These are phyloP conservation scores for Trebouxia sp. DNA, from an alignment of 139 green algal species.

Conservation along the genomic window DNA sequence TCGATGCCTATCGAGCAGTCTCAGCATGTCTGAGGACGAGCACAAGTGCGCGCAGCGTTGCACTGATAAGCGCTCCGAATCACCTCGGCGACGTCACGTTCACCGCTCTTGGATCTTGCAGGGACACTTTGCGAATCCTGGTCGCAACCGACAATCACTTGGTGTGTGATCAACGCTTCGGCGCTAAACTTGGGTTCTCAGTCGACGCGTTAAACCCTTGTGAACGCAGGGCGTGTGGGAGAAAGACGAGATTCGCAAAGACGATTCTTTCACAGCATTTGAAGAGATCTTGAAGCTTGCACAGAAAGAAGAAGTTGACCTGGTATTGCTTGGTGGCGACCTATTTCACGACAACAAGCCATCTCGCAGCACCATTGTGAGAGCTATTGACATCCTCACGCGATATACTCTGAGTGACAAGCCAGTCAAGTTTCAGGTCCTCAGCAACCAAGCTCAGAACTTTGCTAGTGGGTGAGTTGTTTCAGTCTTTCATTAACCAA, in stretches of 20 bases:
- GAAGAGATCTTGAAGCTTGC: conserved; percentile 51
- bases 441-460: conserved; percentile 81
- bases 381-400: conserved; percentile 80
- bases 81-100: too few species aligned
- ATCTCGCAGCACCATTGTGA: conserved; percentile 74
- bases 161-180: conserved; percentile 48
- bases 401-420: conserved; percentile 82
- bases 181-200: background rate
- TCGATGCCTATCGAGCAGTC: too few species aligned
- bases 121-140: conserved; percentile 55
- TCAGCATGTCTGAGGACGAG: too few species aligned
- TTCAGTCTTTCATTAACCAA: too few species aligned
- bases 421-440: conserved; percentile 72
- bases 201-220: background rate
- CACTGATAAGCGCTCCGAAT: too few species aligned
- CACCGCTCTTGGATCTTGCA: too few species aligned
- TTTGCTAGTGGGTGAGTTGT: conserved; percentile 75
- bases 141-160: conserved; percentile 97
- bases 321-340: conserved; percentile 92
- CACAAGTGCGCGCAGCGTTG: too few species aligned
- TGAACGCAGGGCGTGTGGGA: conserved; percentile 88
- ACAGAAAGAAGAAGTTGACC: conserved; percentile 66
- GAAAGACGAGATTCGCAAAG: conserved; percentile 85
- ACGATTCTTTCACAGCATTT: conserved; percentile 95
- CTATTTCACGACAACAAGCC: conserved; percentile 99